These are phyloP conservation scores for Umbelopsis ramanniana DNA, from an alignment of 192 early-diverging fungal genomes.

Conservation along the genomic window DNA sequence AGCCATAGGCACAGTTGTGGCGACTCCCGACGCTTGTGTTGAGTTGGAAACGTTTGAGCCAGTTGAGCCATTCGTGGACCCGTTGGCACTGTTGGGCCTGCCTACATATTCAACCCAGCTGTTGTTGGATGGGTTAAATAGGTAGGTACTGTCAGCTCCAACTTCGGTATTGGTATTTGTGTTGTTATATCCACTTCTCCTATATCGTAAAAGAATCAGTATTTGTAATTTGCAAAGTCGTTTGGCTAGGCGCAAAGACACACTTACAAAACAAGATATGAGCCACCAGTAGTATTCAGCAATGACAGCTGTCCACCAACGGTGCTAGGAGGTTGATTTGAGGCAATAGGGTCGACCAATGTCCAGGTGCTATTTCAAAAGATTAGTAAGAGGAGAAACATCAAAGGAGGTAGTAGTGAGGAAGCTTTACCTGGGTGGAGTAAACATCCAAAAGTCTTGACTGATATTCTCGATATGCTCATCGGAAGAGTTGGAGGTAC, in stretches of 20 bases:
- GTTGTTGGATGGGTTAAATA: constrained; percentile 4
- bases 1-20: not conserved
- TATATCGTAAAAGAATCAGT: not conserved
- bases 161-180: constrained; percentile 2
- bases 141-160: not conserved
- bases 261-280: constrained; percentile 16
- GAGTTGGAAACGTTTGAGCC: not conserved
- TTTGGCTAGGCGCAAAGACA: not conserved
- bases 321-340: not conserved
- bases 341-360: not conserved
- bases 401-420: not conserved
- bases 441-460: constrained; percentile 15
- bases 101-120: constrained; percentile 1
- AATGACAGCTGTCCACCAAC: constrained; percentile 14
- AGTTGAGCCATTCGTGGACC: not conserved
- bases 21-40: not conserved
- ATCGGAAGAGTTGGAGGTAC: constrained; percentile 3
- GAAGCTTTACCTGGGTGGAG: not conserved
- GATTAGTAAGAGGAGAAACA: not conserved
- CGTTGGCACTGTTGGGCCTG: not conserved
- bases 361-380: not conserved
- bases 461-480: constrained; percentile 6
- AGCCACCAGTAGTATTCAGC: not conserved
- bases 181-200: constrained; percentile 1
- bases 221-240: not conserved